A percentile compares a stretch with the other conserved stretches of the same genome.
phyloP scores from a whole-genome alignment of 352 stramenopile species.

The Globisporangium nunn region DNA sequence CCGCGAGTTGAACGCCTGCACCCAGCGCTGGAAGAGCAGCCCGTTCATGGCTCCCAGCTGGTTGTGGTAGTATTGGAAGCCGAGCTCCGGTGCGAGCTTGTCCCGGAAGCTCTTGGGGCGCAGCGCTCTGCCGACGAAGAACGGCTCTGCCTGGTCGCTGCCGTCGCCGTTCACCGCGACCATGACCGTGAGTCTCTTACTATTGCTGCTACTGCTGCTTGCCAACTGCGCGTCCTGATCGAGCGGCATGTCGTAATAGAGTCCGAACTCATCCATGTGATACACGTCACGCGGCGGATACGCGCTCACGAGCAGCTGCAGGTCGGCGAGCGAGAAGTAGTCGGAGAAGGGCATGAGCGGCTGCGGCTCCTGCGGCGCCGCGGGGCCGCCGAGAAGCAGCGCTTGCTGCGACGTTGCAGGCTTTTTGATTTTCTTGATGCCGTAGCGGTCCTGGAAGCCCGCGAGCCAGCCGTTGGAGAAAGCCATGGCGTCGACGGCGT shows the following conservation, averaged over 20 bases:
- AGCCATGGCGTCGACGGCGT: slow-evolving; percentile 16
- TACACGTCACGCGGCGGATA: slow-evolving; percentile 16
- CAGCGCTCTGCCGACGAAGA: slow-evolving; percentile 13
- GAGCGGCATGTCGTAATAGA: slow-evolving; percentile 15
- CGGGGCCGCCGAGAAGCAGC: not conserved
- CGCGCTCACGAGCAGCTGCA: slow-evolving; percentile 2
- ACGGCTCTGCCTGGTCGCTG: slow-evolving; percentile 13
- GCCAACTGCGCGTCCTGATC: not conserved
- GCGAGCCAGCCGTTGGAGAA: slow-evolving; percentile 63
- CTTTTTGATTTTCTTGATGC: slow-evolving; percentile 8
- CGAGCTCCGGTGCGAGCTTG: slow-evolving; percentile 12
- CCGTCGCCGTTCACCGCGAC: slow-evolving; percentile 12
- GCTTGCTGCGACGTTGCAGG: not conserved
- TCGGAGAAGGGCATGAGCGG: slow-evolving; percentile 1
- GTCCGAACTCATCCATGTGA: slow-evolving; percentile 17
- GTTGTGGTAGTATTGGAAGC: slow-evolving; percentile 17
- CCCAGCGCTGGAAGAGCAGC: slow-evolving; percentile 17
- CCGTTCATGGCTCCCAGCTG: slow-evolving; percentile 14
- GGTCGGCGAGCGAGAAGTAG: slow-evolving; percentile 4
- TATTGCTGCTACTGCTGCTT: not conserved
- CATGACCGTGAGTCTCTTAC: slow-evolving; percentile 7
- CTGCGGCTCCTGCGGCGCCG: not conserved
- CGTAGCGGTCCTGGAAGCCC: slow-evolving; percentile 46
- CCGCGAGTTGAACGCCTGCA: slow-evolving; percentile 11
- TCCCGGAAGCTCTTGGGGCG: slow-evolving; percentile 10